Conservation (phyloP, 1,284 basidiomycete genomes). For the Rhodotorula sp. region DNA sequence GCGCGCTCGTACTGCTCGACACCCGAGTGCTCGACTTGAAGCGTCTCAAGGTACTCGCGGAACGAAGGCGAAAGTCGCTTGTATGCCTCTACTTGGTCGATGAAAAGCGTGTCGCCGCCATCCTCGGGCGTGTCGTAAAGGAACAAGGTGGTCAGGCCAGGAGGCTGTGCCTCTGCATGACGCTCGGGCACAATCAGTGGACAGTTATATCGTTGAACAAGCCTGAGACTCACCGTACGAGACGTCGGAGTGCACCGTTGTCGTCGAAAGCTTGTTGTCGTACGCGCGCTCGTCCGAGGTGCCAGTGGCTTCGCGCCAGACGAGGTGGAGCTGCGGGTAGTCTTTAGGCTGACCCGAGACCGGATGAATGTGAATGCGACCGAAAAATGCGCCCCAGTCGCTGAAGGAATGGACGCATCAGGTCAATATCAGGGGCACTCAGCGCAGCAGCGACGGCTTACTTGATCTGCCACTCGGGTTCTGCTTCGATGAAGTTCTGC, state of each 20-base stretch:
- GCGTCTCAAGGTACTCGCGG: constrained; percentile 47
- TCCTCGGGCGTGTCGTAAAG: constrained; percentile 41
- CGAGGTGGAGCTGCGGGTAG: constrained; percentile 73
- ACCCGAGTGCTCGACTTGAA: constrained; percentile 48
- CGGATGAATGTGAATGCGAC: constrained; percentile 73
- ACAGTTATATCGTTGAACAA: too few relatives aligned
- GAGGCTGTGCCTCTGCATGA: constrained; percentile 47
- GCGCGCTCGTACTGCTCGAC: constrained; percentile 42
- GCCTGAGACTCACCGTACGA: neutral
- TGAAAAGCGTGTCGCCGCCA: constrained; percentile 28
- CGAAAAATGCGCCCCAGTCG: constrained; percentile 44
- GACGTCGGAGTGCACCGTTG: constrained; percentile 7
- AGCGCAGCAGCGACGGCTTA: constrained; percentile 55
- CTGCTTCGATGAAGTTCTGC: constrained; percentile 71
- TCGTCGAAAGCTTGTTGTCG: constrained; percentile 6
- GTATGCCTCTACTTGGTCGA: constrained; percentile 39
- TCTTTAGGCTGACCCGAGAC: constrained; percentile 71
- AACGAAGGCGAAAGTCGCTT: constrained; percentile 48
- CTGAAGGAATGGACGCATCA: constrained; percentile 56
- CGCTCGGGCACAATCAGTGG: too few relatives aligned
- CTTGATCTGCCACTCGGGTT: constrained; percentile 65
- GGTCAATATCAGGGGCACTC: neutral
- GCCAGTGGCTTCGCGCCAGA: constrained; percentile 55
- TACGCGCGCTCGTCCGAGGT: constrained; percentile 24
- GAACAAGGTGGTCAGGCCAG: constrained; percentile 47